Evolutionary conservation across 2,329 filamentous ascomycete species (phyloP).

Genomic region (Epichloe typhina): DNA sequence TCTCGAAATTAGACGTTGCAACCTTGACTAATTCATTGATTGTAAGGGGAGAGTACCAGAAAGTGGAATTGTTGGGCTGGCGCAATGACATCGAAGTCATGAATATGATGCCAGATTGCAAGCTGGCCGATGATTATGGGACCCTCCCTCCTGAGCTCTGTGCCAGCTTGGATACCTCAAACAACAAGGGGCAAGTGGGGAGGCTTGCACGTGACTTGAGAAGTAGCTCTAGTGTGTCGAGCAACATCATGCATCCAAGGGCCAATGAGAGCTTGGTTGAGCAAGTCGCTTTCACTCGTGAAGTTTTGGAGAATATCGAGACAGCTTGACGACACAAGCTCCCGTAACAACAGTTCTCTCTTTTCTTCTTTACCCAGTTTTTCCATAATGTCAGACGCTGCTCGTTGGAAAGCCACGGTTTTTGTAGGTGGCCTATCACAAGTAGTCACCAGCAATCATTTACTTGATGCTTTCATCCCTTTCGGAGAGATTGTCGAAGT

Average conservation of each 20-base stretch:
- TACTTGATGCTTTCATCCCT: conserved; percentile 87
- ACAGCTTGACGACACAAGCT: neutral
- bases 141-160: conserved; percentile 13
- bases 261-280: neutral
- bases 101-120: conserved; percentile 34
- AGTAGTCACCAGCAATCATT: conserved; percentile 57
- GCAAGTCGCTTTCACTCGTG: neutral
- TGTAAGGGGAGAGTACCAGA: conserved; percentile 4
- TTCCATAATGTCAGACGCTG: conserved; percentile 60
- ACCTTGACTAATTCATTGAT: neutral
- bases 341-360: neutral
- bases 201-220: neutral
- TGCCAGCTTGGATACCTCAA: neutral
- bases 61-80: conserved; percentile 6
- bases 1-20: conserved; percentile 1
- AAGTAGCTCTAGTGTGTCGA: neutral
- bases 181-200: neutral
- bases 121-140: conserved; percentile 12
- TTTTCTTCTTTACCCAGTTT: neutral
- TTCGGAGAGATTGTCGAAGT: conserved; percentile 94
- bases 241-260: neutral
- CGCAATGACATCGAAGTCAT: conserved; percentile 12
- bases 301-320: neutral
- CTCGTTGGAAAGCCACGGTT: conserved; percentile 79
- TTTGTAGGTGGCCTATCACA: conserved; percentile 83